These are phyloP conservation scores for Chamaenerion angustifolium DNA, from an alignment of 345 rosid species.

Conservation along the genomic window DNA sequence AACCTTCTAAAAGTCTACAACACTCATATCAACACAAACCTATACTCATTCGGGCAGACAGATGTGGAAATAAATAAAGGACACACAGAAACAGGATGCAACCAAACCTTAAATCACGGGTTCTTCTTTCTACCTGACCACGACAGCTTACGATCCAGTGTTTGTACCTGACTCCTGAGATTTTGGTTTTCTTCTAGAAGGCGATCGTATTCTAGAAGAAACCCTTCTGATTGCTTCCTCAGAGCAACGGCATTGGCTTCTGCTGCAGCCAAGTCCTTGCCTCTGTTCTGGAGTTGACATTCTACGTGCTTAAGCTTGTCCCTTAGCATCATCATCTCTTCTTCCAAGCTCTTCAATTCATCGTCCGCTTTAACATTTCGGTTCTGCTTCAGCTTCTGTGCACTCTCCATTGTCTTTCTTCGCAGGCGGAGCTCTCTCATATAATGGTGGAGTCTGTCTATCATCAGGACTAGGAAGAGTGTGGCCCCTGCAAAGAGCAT, in stretches of 20 bases:
- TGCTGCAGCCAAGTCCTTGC: conserved; percentile 38
- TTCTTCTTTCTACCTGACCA: conserved; percentile 66
- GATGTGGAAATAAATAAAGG: too few relatives aligned
- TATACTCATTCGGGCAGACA: too few relatives aligned
- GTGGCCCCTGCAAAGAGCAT: conserved; percentile 40
- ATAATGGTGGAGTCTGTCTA: conserved; percentile 80
- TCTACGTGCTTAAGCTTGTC: conserved; percentile 35
- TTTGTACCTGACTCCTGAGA: conserved; percentile 48
- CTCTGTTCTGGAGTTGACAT: conserved; percentile 34
- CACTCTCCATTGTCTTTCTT: conserved; percentile 76
- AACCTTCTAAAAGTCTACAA: too few relatives aligned
- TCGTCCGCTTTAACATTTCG: conserved; percentile 30
- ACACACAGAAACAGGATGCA: too few relatives aligned
- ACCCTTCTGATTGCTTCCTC: conserved; percentile 88
- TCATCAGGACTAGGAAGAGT: conserved; percentile 71
- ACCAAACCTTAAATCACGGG: conserved; percentile 17
- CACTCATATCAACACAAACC: too few relatives aligned
- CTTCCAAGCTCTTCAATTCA: conserved; percentile 46
- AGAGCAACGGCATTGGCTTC: conserved; percentile 68
- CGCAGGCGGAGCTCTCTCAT: conserved; percentile 70
- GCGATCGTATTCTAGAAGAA: conserved; percentile 82
- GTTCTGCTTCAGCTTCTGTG: conserved; percentile 51
- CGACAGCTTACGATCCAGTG: conserved; percentile 41
- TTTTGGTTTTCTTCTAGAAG: conserved; percentile 72
- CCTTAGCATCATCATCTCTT: conserved; percentile 26